Base-by-base conservation (phyloP, 495 filamentous ascomycete species). In the Aspergillus hancockii region DNA sequence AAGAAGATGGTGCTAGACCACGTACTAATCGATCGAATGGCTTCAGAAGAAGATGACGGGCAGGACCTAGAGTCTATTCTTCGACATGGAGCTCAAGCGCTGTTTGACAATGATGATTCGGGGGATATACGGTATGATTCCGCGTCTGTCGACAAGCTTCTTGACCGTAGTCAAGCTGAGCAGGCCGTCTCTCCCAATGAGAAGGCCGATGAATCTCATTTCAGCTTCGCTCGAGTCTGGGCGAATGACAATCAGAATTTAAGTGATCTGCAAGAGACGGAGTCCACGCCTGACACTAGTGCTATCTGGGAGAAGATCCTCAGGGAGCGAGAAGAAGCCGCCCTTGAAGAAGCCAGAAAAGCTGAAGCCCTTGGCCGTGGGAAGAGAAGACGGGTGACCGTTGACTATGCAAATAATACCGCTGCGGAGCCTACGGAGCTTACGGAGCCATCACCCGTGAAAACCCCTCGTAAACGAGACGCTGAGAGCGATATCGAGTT, bases 1-100 rank as follows among this genome's bases (percentile, higher is more conserved):
- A 95, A 90, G 74, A 99, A 99, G 76, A 88, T 97, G 79, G 90
- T 89, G 0, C 81, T 99, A 0, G 94, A 97, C 58, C 93, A 97
- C 67, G 85, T 93, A 2, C 84, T 99, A 7, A 97, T 98, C 58
- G 91, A 98, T 65, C 87, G 84, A 36, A 90, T 98, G 83, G 90
- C 89, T 51, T 82, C 83, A 1, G 87, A 92, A 30, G 89, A 92
- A 50, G 85, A 92, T 21, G 83, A 83, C 25, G 81, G 79, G 5
- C 75, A 88, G 34, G 92, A 98, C 71, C 65, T 98, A 8, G 92
- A 96, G 61, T 91, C 91, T 0, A 92, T 98, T 53, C 80, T 99
- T 21, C 88, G 88, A 56, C 89, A 94, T 73, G 95, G 94, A 45
- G 91, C 94, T 0, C 83, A 88, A 43, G 88, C 92, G 2, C 74